Evolutionary conservation across 1,284 basidiomycete genomes (phyloP), one percentile per base, ranked within the genome.

Genomic region (Ustilago crameri): DNA sequence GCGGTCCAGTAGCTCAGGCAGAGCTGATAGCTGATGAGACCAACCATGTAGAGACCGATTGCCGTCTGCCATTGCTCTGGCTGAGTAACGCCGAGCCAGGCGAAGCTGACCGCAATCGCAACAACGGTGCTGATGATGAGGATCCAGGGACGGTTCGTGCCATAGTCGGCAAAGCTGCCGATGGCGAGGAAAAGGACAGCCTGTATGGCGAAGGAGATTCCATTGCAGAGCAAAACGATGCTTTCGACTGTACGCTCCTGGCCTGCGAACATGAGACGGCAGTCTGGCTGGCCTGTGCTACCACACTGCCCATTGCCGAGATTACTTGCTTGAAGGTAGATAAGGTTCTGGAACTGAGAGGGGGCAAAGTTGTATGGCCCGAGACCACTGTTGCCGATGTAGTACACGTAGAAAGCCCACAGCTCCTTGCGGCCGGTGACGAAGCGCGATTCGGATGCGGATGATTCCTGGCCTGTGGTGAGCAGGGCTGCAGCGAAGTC

Each of bases 1-100:
- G 92, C 91, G 0, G 91, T 90, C 80, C 91, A 94, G 84, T 93
- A 93, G 2, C 91, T 89, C 82, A 92, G 83, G 24, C 89, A 86
- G 56, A 90, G 88, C 88, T 93, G 91, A 79, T 92, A 93, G 0
- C 89, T 86, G 48, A 93, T 91, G 52, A 93, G 90, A 15, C 91
- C 90, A 27, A 93, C 84, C 86, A 94, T 92, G 79, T 91, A 94
- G 3, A 94, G 84, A 0, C 85, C 90, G 87, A 93, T 92, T 0
- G 90, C 90, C 5, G 87, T 85, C 40, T 86, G 86, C 93, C 92
- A 94, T 26, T 90, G 87, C 26, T 86, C 86, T 2, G 91, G 88
- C 30, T 85, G 89, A 89, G 64, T 48, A 38, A 67, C 44, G 24
- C 55, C 56, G 37, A 50, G 47, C 48, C 52, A 51, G 30, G 49